These are phyloP conservation scores for Rhodamnia rubescens DNA, from an alignment of 345 rosid genomes.

Conservation along the genomic window DNA sequence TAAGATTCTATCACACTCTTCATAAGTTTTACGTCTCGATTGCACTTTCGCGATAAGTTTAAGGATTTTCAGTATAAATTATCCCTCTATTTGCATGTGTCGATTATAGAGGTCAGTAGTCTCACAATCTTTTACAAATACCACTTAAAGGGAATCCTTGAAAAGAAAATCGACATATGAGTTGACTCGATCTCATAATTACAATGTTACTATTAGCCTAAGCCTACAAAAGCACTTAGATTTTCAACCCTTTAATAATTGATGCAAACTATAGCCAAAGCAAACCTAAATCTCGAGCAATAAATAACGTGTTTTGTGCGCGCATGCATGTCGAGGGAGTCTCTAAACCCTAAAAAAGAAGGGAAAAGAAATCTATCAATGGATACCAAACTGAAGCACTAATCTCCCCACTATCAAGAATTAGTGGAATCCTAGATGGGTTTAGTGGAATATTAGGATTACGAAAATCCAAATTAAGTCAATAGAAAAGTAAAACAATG, in stretches of 20 bases:
- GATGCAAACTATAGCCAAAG: not conserved
- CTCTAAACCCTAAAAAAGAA: not conserved
- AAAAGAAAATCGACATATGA: not conserved
- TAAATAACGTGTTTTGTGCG: not conserved
- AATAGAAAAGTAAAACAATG: not conserved
- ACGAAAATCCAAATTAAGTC: not conserved
- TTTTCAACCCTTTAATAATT: not conserved
- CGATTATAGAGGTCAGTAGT: not conserved
- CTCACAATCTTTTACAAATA: not conserved
- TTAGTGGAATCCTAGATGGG: not conserved
- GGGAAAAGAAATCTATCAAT: not conserved
- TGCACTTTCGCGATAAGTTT: not conserved
- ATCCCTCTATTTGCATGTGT: not conserved
- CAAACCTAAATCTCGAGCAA: not conserved
- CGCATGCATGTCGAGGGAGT: not conserved
- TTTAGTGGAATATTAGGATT: not conserved
- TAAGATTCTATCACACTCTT: not conserved
- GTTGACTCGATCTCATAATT: not conserved
- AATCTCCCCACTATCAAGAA: not conserved
- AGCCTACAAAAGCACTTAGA: not conserved
- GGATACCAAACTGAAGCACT: not conserved
- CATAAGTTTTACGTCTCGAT: fast-evolving
- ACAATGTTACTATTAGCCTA: not conserved
- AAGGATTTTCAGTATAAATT: not conserved
- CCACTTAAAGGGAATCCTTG: not conserved